phyloP scores from a whole-genome alignment of 768 basidiomycete genomes.

The Tylopilus plumbeoviolaceoides region DNA sequence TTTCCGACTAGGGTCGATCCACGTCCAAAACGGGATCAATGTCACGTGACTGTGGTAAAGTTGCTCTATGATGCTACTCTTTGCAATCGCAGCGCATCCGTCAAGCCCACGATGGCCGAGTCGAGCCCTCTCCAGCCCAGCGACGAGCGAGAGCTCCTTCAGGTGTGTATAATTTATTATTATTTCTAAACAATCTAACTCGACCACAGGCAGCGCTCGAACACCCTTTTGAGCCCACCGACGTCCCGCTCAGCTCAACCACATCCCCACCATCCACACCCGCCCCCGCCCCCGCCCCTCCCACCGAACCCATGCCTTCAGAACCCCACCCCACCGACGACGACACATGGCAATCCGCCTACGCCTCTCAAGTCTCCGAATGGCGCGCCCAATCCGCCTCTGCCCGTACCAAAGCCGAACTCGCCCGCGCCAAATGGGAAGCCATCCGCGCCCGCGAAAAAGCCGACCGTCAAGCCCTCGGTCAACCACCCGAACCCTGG shows the following conservation, averaged over 20 bases:
- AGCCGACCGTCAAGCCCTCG: slow-evolving; percentile 40
- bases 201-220: slow-evolving; percentile 21
- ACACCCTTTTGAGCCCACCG: slow-evolving; percentile 24
- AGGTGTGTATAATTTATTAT: slow-evolving; percentile 8
- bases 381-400: slow-evolving; percentile 75
- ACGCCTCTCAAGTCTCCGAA: slow-evolving; percentile 60
- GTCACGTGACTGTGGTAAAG: slow-evolving; percentile 14
- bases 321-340: slow-evolving; percentile 18
- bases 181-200: background rate
- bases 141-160: slow-evolving; percentile 23
- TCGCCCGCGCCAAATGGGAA: slow-evolving; percentile 70
- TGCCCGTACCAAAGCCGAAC: slow-evolving; percentile 72
- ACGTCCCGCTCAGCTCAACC: slow-evolving; percentile 16
- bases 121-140: slow-evolving; percentile 18
- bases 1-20: background rate
- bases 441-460: slow-evolving; percentile 43
- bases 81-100: too few species aligned
- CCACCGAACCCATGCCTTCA: background rate
- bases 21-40: too few species aligned
- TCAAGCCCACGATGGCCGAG: slow-evolving; percentile 22
- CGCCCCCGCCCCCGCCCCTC: background rate
- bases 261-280: background rate
- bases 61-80: too few species aligned
- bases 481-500: slow-evolving; percentile 18
- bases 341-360: slow-evolving; percentile 61